phyloP scores from a whole-genome alignment of 2,329 filamentous ascomycete species.

The Hysterium pulicare region DNA sequence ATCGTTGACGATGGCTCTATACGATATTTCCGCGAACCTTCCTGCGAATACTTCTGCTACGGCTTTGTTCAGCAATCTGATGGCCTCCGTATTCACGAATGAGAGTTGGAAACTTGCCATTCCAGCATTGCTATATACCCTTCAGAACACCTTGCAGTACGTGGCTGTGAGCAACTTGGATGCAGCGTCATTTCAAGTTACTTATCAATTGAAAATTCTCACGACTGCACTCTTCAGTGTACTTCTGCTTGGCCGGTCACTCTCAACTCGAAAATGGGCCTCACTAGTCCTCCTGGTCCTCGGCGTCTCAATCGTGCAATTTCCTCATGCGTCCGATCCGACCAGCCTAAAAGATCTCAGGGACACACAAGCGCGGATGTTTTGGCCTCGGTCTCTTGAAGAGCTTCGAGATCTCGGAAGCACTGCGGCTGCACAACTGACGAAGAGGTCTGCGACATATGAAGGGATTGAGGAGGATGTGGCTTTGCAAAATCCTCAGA shows the following conservation, averaged over 20 bases:
- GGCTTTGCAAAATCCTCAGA: constrained; percentile 50
- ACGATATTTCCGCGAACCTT: constrained; percentile 76
- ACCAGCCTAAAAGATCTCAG: constrained; percentile 56
- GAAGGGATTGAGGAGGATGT: constrained; percentile 74
- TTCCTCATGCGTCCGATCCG: constrained; percentile 61
- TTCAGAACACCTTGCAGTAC: constrained; percentile 94
- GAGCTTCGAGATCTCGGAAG: constrained; percentile 66
- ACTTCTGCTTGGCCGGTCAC: constrained; percentile 65
- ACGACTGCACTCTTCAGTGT: constrained; percentile 87
- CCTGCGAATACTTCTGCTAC: constrained; percentile 77
- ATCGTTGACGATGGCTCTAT: constrained; percentile 80
- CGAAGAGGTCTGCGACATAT: constrained; percentile 79
- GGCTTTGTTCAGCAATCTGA: constrained; percentile 75
- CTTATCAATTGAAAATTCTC: constrained; percentile 92
- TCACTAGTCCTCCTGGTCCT: constrained; percentile 74
- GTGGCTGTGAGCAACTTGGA: constrained; percentile 87
- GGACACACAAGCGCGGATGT: constrained; percentile 54
- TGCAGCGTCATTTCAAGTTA: constrained; percentile 87
- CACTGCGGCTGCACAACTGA: constrained; percentile 48
- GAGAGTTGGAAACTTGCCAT: constrained; percentile 95
- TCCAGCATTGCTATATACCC: constrained; percentile 80
- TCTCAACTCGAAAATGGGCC: constrained; percentile 74
- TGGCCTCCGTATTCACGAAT: constrained; percentile 75
- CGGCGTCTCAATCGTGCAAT: constrained; percentile 81
- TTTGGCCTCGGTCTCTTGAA: constrained; percentile 76